Percentiles rank a stretch among this genome's conserved stretches.
Evolutionary conservation across 169 alveolate genomes (phyloP).

Genomic region (Eimeria zaria): DNA sequence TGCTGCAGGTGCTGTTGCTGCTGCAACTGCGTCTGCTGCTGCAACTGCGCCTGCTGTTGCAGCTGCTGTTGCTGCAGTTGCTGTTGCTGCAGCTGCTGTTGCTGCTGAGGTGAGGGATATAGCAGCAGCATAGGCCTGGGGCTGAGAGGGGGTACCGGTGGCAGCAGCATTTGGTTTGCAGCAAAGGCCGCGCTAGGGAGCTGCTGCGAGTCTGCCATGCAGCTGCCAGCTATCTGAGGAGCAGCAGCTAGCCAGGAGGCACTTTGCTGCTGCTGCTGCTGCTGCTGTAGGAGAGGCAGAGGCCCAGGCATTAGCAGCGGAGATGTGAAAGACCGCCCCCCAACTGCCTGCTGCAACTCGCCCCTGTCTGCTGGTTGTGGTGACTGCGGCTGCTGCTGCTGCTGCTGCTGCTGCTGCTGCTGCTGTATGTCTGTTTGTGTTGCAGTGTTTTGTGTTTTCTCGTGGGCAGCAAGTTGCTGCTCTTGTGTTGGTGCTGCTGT

Average conservation of each 20-base stretch:
- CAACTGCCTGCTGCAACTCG: neutral
- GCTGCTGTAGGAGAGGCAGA: neutral
- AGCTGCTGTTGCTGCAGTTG: constrained; percentile 10
- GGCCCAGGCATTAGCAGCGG: neutral
- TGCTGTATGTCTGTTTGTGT: neutral
- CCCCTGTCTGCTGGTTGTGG: constrained; percentile 4
- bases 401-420: constrained; percentile 45
- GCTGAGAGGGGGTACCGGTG: neutral
- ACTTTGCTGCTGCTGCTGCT: constrained; percentile 13
- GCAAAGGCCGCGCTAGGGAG: neutral
- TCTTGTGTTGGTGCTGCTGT: neutral
- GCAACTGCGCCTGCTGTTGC: neutral
- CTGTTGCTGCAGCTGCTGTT: neutral
- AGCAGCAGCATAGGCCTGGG: constrained; percentile 13
- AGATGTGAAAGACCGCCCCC: neutral
- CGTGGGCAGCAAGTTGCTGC: neutral
- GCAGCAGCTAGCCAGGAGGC: neutral
- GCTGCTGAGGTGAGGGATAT: too few relatives aligned
- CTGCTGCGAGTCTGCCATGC: neutral
- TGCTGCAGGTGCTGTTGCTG: neutral
- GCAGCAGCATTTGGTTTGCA: neutral
- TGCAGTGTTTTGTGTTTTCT: neutral
- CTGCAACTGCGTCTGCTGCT: neutral
- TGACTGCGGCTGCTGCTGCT: neutral
- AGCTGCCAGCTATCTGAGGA: constrained; percentile 19